These are phyloP conservation scores for Tephrocybe rancida DNA, from an alignment of 768 basidiomycete genomes.

Conservation along the genomic window DNA sequence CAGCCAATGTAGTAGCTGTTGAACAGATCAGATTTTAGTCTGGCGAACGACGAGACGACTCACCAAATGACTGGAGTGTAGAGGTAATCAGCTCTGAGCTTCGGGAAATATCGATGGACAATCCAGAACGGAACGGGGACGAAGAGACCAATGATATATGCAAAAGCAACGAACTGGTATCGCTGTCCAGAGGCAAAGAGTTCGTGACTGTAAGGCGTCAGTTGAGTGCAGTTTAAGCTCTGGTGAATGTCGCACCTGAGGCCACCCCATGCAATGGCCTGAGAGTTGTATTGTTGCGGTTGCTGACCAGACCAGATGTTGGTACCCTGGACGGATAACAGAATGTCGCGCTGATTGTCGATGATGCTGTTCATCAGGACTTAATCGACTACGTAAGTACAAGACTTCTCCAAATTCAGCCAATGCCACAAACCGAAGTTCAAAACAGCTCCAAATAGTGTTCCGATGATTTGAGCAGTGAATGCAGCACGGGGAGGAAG, in stretches of 20 bases:
- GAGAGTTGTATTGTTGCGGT: slow-evolving; percentile 51
- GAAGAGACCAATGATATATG: slow-evolving; percentile 48
- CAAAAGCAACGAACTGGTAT: slow-evolving; percentile 53
- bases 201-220: slow-evolving; percentile 30
- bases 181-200: slow-evolving; percentile 44
- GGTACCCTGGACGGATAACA: slow-evolving; percentile 58
- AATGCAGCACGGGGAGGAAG: slow-evolving; percentile 51
- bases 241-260: slow-evolving; percentile 24
- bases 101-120: slow-evolving; percentile 43
- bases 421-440: slow-evolving; percentile 37
- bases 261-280: slow-evolving; percentile 56
- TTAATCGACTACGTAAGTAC: slow-evolving; percentile 18
- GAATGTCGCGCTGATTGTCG: slow-evolving; percentile 46
- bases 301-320: slow-evolving; percentile 54
- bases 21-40: background rate
- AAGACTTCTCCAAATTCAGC: background rate
- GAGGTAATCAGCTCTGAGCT: slow-evolving; percentile 45
- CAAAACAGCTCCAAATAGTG: slow-evolving; percentile 47
- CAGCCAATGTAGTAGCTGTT: slow-evolving; percentile 48
- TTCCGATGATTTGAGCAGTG: slow-evolving; percentile 50
- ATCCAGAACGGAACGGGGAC: slow-evolving; percentile 60
- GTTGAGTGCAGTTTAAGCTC: background rate
- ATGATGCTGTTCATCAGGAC: slow-evolving; percentile 65
- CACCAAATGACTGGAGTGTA: slow-evolving; percentile 50
- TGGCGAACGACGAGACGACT: slow-evolving; percentile 5